phyloP scores from a whole-genome alignment of 257 asterid species.

The Solanum pimpinellifolium region DNA sequence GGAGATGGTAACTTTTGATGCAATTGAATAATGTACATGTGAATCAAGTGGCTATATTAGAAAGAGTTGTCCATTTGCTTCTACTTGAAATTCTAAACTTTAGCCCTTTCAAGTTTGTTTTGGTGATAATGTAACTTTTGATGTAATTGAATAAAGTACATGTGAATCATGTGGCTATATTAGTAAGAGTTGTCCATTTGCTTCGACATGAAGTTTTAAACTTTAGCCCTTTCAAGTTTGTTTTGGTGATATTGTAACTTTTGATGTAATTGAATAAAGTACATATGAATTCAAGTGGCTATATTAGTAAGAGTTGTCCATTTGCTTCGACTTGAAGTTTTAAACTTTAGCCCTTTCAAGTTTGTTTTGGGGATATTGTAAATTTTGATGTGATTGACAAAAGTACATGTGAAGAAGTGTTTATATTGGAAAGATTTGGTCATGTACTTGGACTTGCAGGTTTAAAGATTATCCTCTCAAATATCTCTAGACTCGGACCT shows the following conservation, averaged over 20 bases:
- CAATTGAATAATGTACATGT: background rate
- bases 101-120: background rate
- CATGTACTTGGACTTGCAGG: background rate
- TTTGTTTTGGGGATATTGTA: background rate
- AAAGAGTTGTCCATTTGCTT: conserved; percentile 28
- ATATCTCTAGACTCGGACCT: background rate
- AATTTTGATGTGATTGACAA: background rate
- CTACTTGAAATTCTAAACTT: background rate
- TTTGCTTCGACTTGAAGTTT: background rate
- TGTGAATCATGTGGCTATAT: conserved; percentile 6
- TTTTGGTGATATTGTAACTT: background rate
- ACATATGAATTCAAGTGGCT: conserved; percentile 1
- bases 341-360: background rate
- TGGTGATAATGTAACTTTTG: background rate
- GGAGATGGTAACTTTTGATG: background rate
- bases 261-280: background rate
- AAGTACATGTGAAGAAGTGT: background rate
- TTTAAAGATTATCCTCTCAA: background rate
- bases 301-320: conserved; percentile 30
- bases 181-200: conserved; percentile 25
- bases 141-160: background rate
- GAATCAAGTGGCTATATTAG: conserved; percentile 13
- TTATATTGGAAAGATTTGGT: conserved; percentile 19
- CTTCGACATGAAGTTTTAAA: too few relatives aligned
- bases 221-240: background rate